Evolutionary conservation across 2,329 filamentous ascomycete species (phyloP).

Genomic region (Aspergillus quadrilineatus): DNA sequence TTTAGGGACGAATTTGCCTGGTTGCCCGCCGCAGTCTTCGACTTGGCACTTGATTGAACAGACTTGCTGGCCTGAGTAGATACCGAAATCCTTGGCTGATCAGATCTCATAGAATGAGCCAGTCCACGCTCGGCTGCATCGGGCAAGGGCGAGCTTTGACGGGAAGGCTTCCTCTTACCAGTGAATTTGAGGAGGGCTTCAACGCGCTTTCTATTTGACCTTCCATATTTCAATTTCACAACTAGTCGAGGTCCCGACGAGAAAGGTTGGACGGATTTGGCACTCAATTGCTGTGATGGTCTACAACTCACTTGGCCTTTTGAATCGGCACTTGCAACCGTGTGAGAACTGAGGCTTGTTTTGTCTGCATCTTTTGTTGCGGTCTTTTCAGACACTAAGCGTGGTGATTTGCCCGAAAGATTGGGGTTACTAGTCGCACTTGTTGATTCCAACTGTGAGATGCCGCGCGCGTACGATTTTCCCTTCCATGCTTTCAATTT

Average conservation of each 20-base stretch:
- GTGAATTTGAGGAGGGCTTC: conserved; percentile 47
- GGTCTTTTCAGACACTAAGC: conserved; percentile 15
- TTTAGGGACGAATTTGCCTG: conserved; percentile 26
- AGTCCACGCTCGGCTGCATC: conserved; percentile 25
- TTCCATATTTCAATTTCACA: conserved; percentile 54
- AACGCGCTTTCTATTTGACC: conserved; percentile 49
- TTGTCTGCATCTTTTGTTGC: conserved; percentile 11
- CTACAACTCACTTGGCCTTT: conserved; percentile 7
- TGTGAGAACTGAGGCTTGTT: conserved; percentile 9
- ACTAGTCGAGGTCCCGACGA: conserved; percentile 37
- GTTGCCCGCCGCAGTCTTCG: conserved; percentile 25
- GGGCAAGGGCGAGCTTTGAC: conserved; percentile 26
- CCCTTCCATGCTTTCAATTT: conserved; percentile 22
- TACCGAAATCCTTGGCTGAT: conserved; percentile 15
- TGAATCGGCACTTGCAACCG: conserved; percentile 10
- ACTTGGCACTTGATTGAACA: conserved; percentile 17
- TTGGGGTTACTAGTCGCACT: conserved; percentile 17
- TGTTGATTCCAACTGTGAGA: conserved; percentile 20
- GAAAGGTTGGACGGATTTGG: conserved; percentile 12
- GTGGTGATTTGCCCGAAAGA: conserved; percentile 11
- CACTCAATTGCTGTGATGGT: not conserved
- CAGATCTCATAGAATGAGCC: conserved; percentile 20
- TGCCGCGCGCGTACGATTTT: conserved; percentile 16
- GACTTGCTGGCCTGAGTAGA: conserved; percentile 21
- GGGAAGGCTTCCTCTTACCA: conserved; percentile 35